These are phyloP conservation scores for Globisporangium parvum DNA, from an alignment of 352 stramenopile genomes.

Conservation along the genomic window DNA sequence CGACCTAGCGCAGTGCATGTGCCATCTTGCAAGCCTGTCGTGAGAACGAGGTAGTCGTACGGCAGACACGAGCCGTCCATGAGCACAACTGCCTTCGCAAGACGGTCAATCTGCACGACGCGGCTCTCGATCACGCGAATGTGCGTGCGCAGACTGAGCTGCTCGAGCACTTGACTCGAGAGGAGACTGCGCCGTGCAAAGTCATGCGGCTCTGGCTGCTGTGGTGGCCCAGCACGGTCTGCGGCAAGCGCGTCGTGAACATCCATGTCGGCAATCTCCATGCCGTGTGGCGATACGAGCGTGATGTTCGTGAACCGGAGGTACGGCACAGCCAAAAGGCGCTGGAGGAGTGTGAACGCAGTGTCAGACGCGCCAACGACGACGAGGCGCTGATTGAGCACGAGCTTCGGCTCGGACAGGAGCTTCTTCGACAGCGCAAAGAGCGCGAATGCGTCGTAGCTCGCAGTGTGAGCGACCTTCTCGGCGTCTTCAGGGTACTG, in stretches of 20 bases:
- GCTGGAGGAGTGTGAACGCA: conserved; percentile 71
- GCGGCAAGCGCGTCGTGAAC: conserved; percentile 6
- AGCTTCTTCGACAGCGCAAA: conserved; percentile 83
- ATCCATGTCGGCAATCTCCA: conserved; percentile 33
- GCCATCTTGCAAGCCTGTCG: conserved; percentile 64
- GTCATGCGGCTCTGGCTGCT: conserved; percentile 16
- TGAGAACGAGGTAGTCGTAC: conserved; percentile 82
- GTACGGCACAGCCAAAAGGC: conserved; percentile 76
- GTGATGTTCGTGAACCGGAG: conserved; percentile 83
- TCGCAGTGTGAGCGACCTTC: conserved; percentile 10
- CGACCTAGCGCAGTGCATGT: conserved; percentile 38
- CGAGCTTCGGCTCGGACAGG: conserved; percentile 82
- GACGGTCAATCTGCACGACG: conserved; percentile 69
- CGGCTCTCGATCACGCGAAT: conserved; percentile 52
- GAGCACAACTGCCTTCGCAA: conserved; percentile 64
- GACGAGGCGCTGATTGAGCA: conserved; percentile 80
- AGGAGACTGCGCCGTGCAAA: conserved; percentile 54
- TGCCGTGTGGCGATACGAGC: conserved; percentile 70
- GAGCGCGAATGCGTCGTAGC: conserved; percentile 51
- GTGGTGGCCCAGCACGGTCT: background rate
- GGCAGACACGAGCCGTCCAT: conserved; percentile 72
- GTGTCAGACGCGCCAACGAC: conserved; percentile 80
- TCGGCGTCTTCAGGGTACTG: conserved; percentile 43
- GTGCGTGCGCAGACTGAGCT: conserved; percentile 57
- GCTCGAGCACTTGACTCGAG: conserved; percentile 32